Conservation (phyloP, 179 eudicot species). For the Pouteria campechiana region DNA sequence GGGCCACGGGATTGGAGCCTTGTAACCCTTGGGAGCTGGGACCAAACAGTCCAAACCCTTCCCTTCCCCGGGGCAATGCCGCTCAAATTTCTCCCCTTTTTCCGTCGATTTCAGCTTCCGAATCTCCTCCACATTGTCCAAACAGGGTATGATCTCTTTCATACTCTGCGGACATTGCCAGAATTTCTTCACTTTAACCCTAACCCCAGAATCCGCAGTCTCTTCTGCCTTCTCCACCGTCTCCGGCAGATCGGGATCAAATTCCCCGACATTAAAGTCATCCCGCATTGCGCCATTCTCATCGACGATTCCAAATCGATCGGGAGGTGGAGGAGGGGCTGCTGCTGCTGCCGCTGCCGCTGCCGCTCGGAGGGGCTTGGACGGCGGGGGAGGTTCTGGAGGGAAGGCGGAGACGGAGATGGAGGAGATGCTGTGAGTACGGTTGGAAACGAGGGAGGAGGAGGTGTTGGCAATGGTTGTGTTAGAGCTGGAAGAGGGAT, state of each 20-base stretch:
- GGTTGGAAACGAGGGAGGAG: background rate
- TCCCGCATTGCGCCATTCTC: constrained; percentile 83
- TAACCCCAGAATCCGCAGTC: constrained; percentile 16
- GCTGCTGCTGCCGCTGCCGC: background rate
- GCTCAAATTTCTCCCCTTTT: constrained; percentile 84
- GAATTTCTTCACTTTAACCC: constrained; percentile 49
- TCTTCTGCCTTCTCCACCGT: constrained; percentile 15
- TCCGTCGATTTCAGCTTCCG: constrained; percentile 47
- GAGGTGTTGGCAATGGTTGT: constrained; percentile 54
- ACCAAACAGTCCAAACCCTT: constrained; percentile 64
- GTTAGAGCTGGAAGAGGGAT: constrained; percentile 28
- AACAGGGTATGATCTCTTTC: constrained; percentile 79
- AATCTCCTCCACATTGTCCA: constrained; percentile 83
- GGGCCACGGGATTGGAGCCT: constrained; percentile 74
- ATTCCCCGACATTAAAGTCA: constrained; percentile 69
- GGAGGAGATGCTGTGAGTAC: background rate
- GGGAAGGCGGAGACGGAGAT: background rate
- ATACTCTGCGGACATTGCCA: constrained; percentile 37
- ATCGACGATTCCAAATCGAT: constrained; percentile 61
- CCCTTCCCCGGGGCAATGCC: constrained; percentile 78
- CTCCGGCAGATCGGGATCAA: constrained; percentile 50
- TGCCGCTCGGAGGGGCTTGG: constrained; percentile 10
- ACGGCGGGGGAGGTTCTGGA: constrained; percentile 5
- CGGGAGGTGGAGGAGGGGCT: constrained; percentile 27
- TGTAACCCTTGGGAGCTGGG: constrained; percentile 65